Conservation (phyloP, 208 protist genomes). For the Crithidia acanthocephali region DNA sequence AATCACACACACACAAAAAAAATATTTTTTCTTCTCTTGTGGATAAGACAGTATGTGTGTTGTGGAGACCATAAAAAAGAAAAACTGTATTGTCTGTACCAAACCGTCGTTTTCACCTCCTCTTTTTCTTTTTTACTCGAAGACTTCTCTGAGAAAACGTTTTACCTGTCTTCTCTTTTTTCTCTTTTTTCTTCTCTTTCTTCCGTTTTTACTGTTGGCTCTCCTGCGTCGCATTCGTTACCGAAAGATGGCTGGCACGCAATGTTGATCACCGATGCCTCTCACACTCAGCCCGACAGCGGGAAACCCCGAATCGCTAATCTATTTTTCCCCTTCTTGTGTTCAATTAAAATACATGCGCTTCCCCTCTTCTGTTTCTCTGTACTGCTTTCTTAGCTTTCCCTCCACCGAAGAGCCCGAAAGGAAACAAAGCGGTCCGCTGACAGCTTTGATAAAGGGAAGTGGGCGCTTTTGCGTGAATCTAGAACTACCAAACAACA, state of each 20-base stretch:
- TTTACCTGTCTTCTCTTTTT: slow-evolving; percentile 12
- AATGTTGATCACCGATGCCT: background rate
- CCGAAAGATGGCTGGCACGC: background rate
- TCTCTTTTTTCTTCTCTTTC: background rate
- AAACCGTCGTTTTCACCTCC: too few species aligned
- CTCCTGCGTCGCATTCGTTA: background rate
- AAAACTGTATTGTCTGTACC: background rate
- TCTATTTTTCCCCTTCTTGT: background rate
- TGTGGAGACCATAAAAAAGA: background rate
- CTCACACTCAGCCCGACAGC: background rate
- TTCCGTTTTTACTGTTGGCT: background rate
- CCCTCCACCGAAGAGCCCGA: background rate
- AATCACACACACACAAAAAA: too few species aligned
- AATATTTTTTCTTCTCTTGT: too few species aligned
- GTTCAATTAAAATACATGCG: background rate
- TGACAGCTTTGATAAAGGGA: background rate
- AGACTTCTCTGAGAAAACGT: background rate
- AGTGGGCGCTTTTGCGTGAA: background rate
- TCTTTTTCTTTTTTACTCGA: background rate
- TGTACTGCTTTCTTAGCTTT: background rate
- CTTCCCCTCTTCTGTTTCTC: background rate
- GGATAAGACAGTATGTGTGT: too few species aligned
- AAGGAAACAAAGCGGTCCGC: background rate
- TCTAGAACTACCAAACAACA: too few species aligned
- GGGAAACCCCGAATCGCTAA: background rate